These are phyloP conservation scores for Chrysosporium queenslandicum DNA, from an alignment of 2,329 filamentous ascomycete species.

Conservation along the genomic window DNA sequence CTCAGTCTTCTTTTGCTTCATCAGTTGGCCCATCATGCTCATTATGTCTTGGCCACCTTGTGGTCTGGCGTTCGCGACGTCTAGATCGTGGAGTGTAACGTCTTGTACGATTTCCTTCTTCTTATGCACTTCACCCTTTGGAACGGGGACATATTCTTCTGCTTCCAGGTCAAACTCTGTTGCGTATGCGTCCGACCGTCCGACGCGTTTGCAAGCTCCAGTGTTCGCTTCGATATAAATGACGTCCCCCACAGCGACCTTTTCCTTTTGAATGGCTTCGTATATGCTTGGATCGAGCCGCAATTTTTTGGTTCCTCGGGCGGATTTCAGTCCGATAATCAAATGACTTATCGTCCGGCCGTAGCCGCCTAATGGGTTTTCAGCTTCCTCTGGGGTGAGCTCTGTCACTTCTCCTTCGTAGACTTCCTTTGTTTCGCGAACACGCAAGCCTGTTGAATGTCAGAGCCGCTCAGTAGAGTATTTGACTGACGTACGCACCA, in stretches of 20 bases:
- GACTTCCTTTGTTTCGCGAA: slow-evolving; percentile 97
- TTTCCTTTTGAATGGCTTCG: slow-evolving; percentile 97
- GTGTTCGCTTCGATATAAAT: slow-evolving; percentile 99
- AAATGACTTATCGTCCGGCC: slow-evolving; percentile 96
- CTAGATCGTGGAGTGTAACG: slow-evolving; percentile 90
- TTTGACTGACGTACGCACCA: slow-evolving; percentile 42
- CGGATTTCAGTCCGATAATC: slow-evolving; percentile 87
- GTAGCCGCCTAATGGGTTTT: slow-evolving; percentile 93
- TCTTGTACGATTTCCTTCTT: slow-evolving; percentile 99
- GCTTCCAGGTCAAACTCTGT: slow-evolving; percentile 98
- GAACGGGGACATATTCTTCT: slow-evolving; percentile 96
- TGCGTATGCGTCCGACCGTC: slow-evolving; percentile 89
- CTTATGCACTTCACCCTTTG: slow-evolving; percentile 98
- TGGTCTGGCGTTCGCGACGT: slow-evolving; percentile 87
- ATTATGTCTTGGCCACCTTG: slow-evolving; percentile 98
- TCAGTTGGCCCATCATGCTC: slow-evolving; percentile 99
- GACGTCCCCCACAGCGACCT: slow-evolving; percentile 90
- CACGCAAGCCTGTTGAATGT: slow-evolving; percentile 55
- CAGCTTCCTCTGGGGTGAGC: slow-evolving; percentile 91
- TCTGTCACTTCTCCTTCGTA: slow-evolving; percentile 98
- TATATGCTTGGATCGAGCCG: slow-evolving; percentile 96
- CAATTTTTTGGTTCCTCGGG: slow-evolving; percentile 94
- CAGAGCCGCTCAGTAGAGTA: neutral
- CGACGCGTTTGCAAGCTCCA: slow-evolving; percentile 92
- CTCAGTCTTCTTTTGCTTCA: slow-evolving; percentile 99